Evolutionary conservation across 768 basidiomycete genomes (phyloP).

Genomic region (Xerocomus spinulosus): DNA sequence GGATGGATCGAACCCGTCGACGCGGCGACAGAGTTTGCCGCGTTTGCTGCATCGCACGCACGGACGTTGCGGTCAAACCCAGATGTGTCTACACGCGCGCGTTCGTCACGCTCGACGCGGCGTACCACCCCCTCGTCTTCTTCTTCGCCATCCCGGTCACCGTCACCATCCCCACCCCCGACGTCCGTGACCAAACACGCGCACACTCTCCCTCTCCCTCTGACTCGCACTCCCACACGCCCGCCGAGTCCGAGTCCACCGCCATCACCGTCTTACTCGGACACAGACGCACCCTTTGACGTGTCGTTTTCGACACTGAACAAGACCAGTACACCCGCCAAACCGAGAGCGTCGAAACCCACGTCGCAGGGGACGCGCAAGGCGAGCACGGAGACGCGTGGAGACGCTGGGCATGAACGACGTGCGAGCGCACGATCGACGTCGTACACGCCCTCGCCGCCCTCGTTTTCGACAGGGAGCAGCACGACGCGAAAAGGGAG

Average conservation of each 20-base stretch:
- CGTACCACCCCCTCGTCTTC: not conserved
- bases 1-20: constrained; percentile 57
- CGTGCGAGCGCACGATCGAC: constrained; percentile 11
- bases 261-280: constrained; percentile 8
- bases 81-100: not conserved
- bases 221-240: not conserved
- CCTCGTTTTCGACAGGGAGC: constrained; percentile 9
- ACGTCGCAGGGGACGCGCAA: not conserved
- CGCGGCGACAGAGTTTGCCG: constrained; percentile 46
- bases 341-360: constrained; percentile 2
- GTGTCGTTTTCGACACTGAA: constrained; percentile 21
- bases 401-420: too few species aligned
- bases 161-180: not conserved
- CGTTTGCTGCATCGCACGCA: constrained; percentile 39
- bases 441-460: constrained; percentile 17
- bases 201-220: not conserved
- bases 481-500: too few species aligned
- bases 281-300: constrained; percentile 17
- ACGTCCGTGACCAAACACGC: not conserved
- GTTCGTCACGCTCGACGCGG: not conserved
- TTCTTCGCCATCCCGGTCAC: not conserved
- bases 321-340: constrained; percentile 29
- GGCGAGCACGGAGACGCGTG: not conserved
- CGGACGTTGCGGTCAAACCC: not conserved
- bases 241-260: constrained; percentile 1